These are phyloP conservation scores for Aspergillus pseudoterreus DNA, from an alignment of 2,329 filamentous ascomycete species.

Conservation along the genomic window DNA sequence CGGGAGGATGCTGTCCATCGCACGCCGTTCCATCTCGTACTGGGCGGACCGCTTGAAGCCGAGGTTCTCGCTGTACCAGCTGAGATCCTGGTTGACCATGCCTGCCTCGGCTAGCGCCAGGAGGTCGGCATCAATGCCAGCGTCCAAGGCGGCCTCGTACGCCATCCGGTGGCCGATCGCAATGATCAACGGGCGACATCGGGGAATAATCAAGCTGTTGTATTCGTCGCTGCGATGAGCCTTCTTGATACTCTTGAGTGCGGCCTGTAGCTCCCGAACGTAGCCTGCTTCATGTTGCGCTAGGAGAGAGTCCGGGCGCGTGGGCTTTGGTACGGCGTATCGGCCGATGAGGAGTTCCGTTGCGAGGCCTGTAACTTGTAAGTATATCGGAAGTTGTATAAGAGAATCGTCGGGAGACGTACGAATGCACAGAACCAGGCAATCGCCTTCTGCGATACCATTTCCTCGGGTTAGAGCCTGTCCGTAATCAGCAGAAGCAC, in stretches of 20 bases:
- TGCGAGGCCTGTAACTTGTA: constrained; percentile 16
- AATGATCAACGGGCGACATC: constrained; percentile 13
- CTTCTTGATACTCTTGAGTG: not conserved
- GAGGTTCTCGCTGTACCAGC: constrained; percentile 16
- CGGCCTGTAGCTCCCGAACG: constrained; percentile 9
- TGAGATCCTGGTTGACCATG: constrained; percentile 9
- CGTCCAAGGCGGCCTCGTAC: constrained; percentile 16
- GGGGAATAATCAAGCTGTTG: constrained; percentile 18
- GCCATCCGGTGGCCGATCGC: constrained; percentile 23
- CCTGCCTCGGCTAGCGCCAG: constrained; percentile 13
- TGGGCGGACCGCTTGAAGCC: constrained; percentile 4
- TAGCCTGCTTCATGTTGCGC: constrained; percentile 20
- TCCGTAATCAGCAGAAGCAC: not conserved
- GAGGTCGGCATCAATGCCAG: constrained; percentile 7
- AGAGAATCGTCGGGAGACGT: not conserved
- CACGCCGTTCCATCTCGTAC: constrained; percentile 9
- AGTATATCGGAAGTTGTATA: not conserved
- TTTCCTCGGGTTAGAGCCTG: constrained; percentile 2
- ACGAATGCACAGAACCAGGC: constrained; percentile 18
- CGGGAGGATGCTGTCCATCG: not conserved
- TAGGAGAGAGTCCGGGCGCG: constrained; percentile 8
- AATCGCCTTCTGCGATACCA: constrained; percentile 19
- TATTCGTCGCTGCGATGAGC: constrained; percentile 15
- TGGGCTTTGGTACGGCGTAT: constrained; percentile 17
- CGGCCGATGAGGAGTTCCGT: constrained; percentile 22